Evolutionary conservation across 768 basidiomycete genomes (phyloP), one percentile per base, ranked within the genome.

Genomic region (Cystofilobasidium macerans): DNA sequence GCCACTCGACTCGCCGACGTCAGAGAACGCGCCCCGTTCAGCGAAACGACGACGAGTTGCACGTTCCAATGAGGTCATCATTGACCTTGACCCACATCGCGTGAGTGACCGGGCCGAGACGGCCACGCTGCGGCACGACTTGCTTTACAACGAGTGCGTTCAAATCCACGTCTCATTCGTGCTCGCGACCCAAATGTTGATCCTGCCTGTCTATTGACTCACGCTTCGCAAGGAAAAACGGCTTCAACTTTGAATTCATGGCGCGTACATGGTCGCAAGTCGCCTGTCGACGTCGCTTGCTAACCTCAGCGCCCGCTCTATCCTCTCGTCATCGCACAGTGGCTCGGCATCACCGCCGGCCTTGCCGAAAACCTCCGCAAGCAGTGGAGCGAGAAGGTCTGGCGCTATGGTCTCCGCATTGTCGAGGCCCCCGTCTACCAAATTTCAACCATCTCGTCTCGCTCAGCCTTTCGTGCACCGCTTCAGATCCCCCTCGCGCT

Each of bases 331-430:
- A 20, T 28, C 30, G 12, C 43, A 20, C 42, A 42, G 62, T 99
- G 95, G 94, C 86, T 98, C 45, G 92, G 90, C 2, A 87, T 92
- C 1, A 92, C 91, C 0, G 90, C 92, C 63, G 88, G 84, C 74
- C 83, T 99, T 13, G 88, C 97, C 28, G 95, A 98, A 74, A 43
- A 60, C 38, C 36, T 51, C 16, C 47, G 59, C 40, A 51, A 67
- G 35, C 48, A 57, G 30, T 67, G 65, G 65, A 40, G 58, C 14
- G 53, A 45, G 53, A 36, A 53, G 24, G 60, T 67, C 35, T 51
- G 38, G n/a, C 59, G 53, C 14, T 67, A 61, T 26, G 65, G 65
- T 6, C 65, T 67, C 2, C 51, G 65, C 14, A 61, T 67, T 30
- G 53, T 67, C 53, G 65, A 67, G 32, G 89, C 89, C 0, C 92